Conservation (phyloP, 805 yeast species). For the Starmerella cellae region DNA sequence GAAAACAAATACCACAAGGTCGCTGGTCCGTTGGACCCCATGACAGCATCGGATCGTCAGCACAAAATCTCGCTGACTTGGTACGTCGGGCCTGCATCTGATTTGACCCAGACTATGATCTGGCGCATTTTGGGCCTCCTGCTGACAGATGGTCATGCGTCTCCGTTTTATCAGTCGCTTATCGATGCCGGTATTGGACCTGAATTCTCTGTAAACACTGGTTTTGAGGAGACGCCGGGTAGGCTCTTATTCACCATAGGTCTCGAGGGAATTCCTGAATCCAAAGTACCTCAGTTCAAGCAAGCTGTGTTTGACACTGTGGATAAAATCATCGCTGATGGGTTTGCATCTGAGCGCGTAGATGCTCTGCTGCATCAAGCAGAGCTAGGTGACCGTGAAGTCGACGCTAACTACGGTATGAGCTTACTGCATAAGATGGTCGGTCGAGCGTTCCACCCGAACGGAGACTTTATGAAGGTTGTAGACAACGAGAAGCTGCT, state of each 20-base stretch:
- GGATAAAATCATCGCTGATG: conserved; percentile 30
- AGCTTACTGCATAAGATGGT: conserved; percentile 55
- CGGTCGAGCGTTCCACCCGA: conserved; percentile 75
- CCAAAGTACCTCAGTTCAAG: conserved; percentile 37
- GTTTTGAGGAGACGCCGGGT: conserved; percentile 70
- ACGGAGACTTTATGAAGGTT: conserved; percentile 52
- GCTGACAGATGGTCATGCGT: conserved; percentile 79
- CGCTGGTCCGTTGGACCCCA: conserved; percentile 73
- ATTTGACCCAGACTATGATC: conserved; percentile 56
- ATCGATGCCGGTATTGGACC: conserved; percentile 76
- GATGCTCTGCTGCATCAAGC: conserved; percentile 80
- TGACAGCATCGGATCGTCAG: conserved; percentile 53
- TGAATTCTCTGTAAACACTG: conserved; percentile 78
- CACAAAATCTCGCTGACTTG: conserved; percentile 75
- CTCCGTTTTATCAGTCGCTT: conserved; percentile 75
- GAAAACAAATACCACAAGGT: conserved; percentile 30
- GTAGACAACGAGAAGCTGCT: conserved; percentile 55
- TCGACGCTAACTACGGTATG: conserved; percentile 82
- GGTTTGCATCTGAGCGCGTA: conserved; percentile 47
- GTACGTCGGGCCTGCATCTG: conserved; percentile 63
- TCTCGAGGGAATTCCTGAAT: conserved; percentile 52
- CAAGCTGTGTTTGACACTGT: conserved; percentile 37
- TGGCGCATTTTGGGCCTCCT: conserved; percentile 58
- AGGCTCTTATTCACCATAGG: conserved; percentile 73
- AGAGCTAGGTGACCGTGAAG: conserved; percentile 71